Evolutionary conservation across 1,284 basidiomycete genomes (phyloP), one percentile per base, ranked within the genome.

Genomic region (Austroboletus sp.): DNA sequence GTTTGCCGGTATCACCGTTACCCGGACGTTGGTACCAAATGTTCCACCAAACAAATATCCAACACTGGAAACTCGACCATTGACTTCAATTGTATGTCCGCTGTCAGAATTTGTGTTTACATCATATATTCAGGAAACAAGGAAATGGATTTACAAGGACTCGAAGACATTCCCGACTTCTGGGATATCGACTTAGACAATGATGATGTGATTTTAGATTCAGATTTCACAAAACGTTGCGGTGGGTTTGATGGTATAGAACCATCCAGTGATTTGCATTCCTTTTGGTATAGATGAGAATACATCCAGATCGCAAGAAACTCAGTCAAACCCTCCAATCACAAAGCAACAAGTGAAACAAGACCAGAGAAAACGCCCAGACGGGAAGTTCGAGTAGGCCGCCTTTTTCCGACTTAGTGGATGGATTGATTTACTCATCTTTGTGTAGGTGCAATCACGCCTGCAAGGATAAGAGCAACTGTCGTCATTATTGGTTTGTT

Each of bases 401-500:
- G 17, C 23, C 19, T 29, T 12, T 25, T 34, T 49, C 26, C 30
- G 9, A 32, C n/a, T 36, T 26, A 21, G 21, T n/a, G 16, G 17
- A 49, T 23, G 2, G 9, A 25, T 23, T 1, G 23, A 23, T 23
- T 23, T 23, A 23, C 23, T 23, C 3, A 23, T 43, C 40, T 23
- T 23, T 23, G 21, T 35, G n/a, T 42, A 88, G 85, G 47, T 89
- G 87, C 56, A 85, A 85, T 53, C 87, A 89, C 56, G 49, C 70
- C n/a, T 89, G 87, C 70, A 86, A 82, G 58, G 78, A 87, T 57
- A 89, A 89, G 62, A 67, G 68, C 3, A 72, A 70, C 37, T 89
- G 87, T 58, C 74, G 80, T 21, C 86, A 89, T 67, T 59, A 80
- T 27, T 89, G 86, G 87, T 54, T 70, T 49, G 42, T 53, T 31